phyloP scores from a whole-genome alignment of 345 rosid species.

The Boechera stricta region DNA sequence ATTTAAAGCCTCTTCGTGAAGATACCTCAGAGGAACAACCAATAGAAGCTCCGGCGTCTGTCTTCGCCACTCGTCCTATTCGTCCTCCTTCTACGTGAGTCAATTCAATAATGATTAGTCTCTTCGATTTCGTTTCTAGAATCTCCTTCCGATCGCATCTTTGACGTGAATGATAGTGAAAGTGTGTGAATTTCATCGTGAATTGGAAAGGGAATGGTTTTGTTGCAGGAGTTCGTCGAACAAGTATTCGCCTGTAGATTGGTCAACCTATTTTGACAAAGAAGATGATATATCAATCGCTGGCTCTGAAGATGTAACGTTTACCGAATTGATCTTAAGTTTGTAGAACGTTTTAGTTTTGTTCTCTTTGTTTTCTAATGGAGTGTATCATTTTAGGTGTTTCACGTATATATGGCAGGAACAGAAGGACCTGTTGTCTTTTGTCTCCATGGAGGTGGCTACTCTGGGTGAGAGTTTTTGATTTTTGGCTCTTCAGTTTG shows the following conservation, averaged over 20 bases:
- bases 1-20: constrained; percentile 61
- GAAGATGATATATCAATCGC: constrained; percentile 78
- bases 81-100: constrained; percentile 72
- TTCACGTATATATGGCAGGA: constrained; percentile 92
- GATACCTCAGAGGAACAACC: constrained; percentile 47
- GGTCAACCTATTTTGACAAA: constrained; percentile 71
- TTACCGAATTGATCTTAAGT: neutral
- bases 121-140: constrained; percentile 3
- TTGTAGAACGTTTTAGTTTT: constrained; percentile 5
- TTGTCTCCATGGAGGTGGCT: constrained; percentile 96
- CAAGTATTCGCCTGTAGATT: constrained; percentile 72
- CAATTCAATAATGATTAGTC: neutral
- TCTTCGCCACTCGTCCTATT: constrained; percentile 60
- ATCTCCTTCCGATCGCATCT: neutral
- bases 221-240: constrained; percentile 57
- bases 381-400: constrained; percentile 62
- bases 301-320: constrained; percentile 70
- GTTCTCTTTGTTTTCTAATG: constrained; percentile 30
- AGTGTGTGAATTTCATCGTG: neutral
- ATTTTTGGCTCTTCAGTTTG: neutral
- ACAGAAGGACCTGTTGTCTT: constrained; percentile 86
- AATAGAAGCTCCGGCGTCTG: constrained; percentile 50
- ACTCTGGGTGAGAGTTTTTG: constrained; percentile 71
- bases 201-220: neutral
- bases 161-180: neutral